Base-by-base conservation (phyloP, 2,329 filamentous ascomycete genomes). In the Rhytidhysteron rufulum region DNA sequence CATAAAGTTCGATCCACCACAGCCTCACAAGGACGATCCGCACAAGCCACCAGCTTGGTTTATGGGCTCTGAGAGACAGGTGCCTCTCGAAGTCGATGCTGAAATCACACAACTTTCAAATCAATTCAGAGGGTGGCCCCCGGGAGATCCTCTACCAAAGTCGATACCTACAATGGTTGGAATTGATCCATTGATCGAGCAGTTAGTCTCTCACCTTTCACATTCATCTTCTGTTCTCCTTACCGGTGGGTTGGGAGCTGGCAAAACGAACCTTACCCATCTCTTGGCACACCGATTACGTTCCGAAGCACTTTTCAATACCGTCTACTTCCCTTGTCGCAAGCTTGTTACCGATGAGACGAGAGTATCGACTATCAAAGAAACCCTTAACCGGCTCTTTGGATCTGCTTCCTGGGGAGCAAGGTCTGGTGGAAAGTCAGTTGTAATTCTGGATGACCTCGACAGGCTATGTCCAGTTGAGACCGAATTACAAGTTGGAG, bases 391-490 rank as follows among this genome's bases (percentile, higher is more conserved):
- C 37, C 80, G 88, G 13, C 67, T 95, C 2, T 97, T 98, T 61
- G 88, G 93, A 73, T 78, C 81, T 16, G 93, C 93, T 3, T 85
- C 86, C 31, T 98, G 93, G 93, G 89, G 88, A 27, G 88, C 91
- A 25, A 79, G 91, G 44, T 75, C 93, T 1, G 90, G 89, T 17
- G 93, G 93, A 4, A 83, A 81, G 47, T 80, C 90, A 0, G 63
- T 97, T 3, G 86, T 98, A 16, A 80, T 98, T 35, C 73, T 98
- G 2, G 93, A 98, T 57, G 93, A 98, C 56, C 69, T 98, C 5
- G 93, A 98, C 65, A 88, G 88, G 56, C 74, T 98, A 1, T 97
- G 91, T 58, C 91, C 93, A 0, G 85, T 83, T 1, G 94, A 98
- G 66, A 96, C 90, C 0, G 93, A 98, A 62, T 75, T 98, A 10